Base-by-base conservation (phyloP, 1,284 basidiomycete genomes). In the Coniferiporia weirii region DNA sequence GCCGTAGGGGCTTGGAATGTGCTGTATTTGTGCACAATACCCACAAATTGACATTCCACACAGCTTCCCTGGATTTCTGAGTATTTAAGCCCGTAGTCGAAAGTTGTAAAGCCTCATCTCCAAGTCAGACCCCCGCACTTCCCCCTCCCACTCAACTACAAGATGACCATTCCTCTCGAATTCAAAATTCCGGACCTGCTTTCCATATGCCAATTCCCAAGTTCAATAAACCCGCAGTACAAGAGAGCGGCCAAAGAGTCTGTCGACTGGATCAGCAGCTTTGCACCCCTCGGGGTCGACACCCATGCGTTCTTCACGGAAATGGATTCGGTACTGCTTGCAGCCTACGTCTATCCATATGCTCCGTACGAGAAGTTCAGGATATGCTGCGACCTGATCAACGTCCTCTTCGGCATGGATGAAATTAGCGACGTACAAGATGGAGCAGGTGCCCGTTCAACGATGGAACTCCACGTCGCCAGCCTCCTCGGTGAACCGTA, bases 351-450 rank as follows among this genome's bases (percentile, higher is more conserved):
- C 2, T 52, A 46, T 32, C 48, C 59, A 8, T 60, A 52, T 35
- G 48, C 59, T 5, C 48, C 34, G 1, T 45, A 55, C 19, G 43
- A 60, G 17, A 22, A 54, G 52, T 50, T 56, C 4, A 43, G 48
- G 15, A 52, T 53, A 2, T 17, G 38, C 36, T 51, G 40, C 27
- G 54, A 60, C 38, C 50, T 44, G 7, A 8, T 51, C 15, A 52
- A 34, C 20, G 4, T 60, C 10, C 36, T 60, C 12, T 51, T 52
- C 17, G 38, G 22, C 4, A 20, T 56, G 20, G 59, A 60, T 40
- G 48, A 60, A 15, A 34, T 56, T 15, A 60, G 44, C 6, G 54
- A 60, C 38, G 59, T 7, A 2, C 54, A 56, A 17, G 38, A 46
- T 13, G 22, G n/a, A 3, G 48, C 35, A 12, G 57, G 27, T 10